Evolutionary conservation across 176 grass and related monocot species (phyloP).

Genomic region (sorghum (Sorghum bicolor)): Sorghum_bicolor_NCBIv3 NC_012878.2:10643001-10643500

Average conservation of each 20-base stretch:
- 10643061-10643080: not conserved
- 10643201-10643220: not conserved
- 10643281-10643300: slow-evolving; percentile 73
- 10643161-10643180: not conserved
- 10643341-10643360: slow-evolving; percentile 96
- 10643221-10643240: not conserved
- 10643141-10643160: slow-evolving; percentile 9
- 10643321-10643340: slow-evolving; percentile 97
- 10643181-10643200: not conserved
- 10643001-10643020: not conserved
- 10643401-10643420: slow-evolving; percentile 98
- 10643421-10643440: slow-evolving; percentile 42
- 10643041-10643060: not conserved
- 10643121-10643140: not conserved
- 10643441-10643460: slow-evolving; percentile 1
- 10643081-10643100: not conserved
- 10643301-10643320: slow-evolving; percentile 80
- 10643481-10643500: not conserved
- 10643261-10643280: not conserved
- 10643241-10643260: not conserved
- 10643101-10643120: not conserved
- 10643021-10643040: not conserved
- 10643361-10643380: slow-evolving; percentile 99
- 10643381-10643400: slow-evolving; percentile 92
- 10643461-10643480: not conserved